phyloP scores from a whole-genome alignment of 2,329 filamentous ascomycete genomes.

The Cadophora sp. region DNA sequence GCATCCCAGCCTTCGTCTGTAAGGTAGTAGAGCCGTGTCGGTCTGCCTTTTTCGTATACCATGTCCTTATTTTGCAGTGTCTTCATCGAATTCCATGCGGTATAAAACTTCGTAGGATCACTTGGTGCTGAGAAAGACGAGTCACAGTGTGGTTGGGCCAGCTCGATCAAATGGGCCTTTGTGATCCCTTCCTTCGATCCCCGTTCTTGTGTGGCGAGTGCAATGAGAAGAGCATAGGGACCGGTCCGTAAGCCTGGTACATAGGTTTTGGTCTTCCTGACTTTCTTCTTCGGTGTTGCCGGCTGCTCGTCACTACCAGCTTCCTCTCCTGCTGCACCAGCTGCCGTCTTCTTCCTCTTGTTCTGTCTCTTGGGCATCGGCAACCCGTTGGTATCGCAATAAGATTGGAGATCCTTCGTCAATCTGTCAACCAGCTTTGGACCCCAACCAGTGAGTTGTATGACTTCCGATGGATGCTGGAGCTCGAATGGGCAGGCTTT shows the following conservation, averaged over 20 bases:
- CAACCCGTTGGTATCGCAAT: constrained; percentile 71
- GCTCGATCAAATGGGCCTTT: constrained; percentile 71
- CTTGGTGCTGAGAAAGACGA: constrained; percentile 72
- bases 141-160: constrained; percentile 75
- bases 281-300: constrained; percentile 56
- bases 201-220: constrained; percentile 65
- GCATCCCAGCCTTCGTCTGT: constrained; percentile 83
- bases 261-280: constrained; percentile 68
- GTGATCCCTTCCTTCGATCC: constrained; percentile 63
- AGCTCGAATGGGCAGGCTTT: constrained; percentile 72
- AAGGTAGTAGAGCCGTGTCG: constrained; percentile 70
- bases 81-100: constrained; percentile 85
- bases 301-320: constrained; percentile 25
- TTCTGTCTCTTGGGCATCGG: constrained; percentile 69
- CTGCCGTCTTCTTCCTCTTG: constrained; percentile 41
- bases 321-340: not conserved
- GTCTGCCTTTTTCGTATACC: constrained; percentile 73
- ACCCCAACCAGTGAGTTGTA: constrained; percentile 76
- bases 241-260: constrained; percentile 77
- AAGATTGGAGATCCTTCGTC: constrained; percentile 62
- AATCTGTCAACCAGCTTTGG: constrained; percentile 74
- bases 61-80: constrained; percentile 76
- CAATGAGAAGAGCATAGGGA: constrained; percentile 74
- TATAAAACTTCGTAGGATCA: constrained; percentile 74
- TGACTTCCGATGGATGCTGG: constrained; percentile 73